A percentile compares a stretch with the other conserved stretches of the same genome.
phyloP scores from a whole-genome alignment of 2,329 filamentous ascomycete genomes.

The Madurella fahalii region DNA sequence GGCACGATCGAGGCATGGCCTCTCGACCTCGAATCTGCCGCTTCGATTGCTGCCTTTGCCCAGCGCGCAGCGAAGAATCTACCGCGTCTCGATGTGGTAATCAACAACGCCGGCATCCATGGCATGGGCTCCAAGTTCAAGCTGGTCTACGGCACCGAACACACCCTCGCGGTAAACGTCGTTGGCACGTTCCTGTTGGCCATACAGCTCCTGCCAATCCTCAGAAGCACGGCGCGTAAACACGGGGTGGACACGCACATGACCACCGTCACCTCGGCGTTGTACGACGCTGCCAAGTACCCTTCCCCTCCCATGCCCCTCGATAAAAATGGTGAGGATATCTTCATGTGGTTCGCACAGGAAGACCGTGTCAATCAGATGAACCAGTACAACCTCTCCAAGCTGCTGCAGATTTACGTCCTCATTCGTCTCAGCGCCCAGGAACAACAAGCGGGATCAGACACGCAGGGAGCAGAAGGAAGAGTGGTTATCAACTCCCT shows the following conservation, averaged over 20 bases:
- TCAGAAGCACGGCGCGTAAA: slow-evolving; percentile 37
- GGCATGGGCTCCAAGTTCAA: slow-evolving; percentile 17
- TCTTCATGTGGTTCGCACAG: slow-evolving; percentile 21
- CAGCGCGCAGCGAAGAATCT: slow-evolving; percentile 25
- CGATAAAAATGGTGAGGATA: slow-evolving; percentile 18
- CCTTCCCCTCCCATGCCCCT: no score
- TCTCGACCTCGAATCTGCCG: slow-evolving; percentile 42
- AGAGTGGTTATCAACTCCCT: slow-evolving; percentile 26
- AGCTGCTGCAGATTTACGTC: slow-evolving; percentile 18
- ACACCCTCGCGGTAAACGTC: slow-evolving; percentile 49
- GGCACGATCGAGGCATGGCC: slow-evolving; percentile 42
- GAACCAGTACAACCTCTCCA: slow-evolving; percentile 20
- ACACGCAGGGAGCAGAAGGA: no score
- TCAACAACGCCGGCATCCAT: slow-evolving; percentile 37
- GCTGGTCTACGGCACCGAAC: slow-evolving; percentile 42
- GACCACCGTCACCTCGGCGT: slow-evolving; percentile 27
- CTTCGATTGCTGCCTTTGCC: slow-evolving; percentile 40
- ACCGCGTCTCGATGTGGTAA: slow-evolving; percentile 31
- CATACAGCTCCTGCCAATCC: slow-evolving; percentile 46
- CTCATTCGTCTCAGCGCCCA: slow-evolving; percentile 11
- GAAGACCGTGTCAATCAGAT: slow-evolving; percentile 7
- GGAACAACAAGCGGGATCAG: neutral
- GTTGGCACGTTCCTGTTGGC: slow-evolving; percentile 49
- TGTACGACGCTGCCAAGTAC: slow-evolving; percentile 24
- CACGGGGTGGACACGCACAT: slow-evolving; percentile 24